These are phyloP conservation scores for Lepidium sativum DNA, from an alignment of 345 rosid genomes.

Conservation along the genomic window DNA sequence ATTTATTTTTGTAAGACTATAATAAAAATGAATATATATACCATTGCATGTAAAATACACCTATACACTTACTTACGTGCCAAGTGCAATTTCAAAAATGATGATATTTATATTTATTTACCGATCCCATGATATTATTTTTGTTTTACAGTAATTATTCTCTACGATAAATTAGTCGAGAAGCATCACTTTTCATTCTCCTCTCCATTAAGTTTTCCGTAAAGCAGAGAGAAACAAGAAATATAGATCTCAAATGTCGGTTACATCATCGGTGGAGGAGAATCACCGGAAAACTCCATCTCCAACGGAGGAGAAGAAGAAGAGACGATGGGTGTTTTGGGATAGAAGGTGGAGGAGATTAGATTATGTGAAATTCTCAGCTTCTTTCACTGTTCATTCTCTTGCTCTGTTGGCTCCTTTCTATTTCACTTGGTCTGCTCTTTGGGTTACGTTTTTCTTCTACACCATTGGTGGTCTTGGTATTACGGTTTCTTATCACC, in stretches of 20 bases:
- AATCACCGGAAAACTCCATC: slow-evolving; percentile 18
- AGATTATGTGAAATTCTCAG: slow-evolving; percentile 43
- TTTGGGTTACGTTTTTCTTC: slow-evolving; percentile 52
- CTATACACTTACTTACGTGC: slow-evolving; percentile 20
- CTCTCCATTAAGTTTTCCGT: neutral
- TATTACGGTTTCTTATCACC: slow-evolving; percentile 66
- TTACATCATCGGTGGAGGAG: slow-evolving; percentile 27
- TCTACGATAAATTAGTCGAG: slow-evolving; percentile 13
- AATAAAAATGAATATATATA: neutral
- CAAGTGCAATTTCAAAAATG: slow-evolving; percentile 15
- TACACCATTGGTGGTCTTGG: slow-evolving; percentile 63
- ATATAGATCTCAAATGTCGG: slow-evolving; percentile 12
- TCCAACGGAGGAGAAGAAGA: slow-evolving; percentile 28
- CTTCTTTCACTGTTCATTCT: slow-evolving; percentile 50
- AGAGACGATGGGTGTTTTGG: slow-evolving; percentile 34
- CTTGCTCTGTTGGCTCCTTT: slow-evolving; percentile 67
- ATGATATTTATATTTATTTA: slow-evolving; percentile 17
- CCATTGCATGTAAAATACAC: slow-evolving; percentile 15
- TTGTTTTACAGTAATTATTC: neutral
- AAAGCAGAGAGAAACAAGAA: neutral
- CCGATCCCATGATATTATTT: slow-evolving; percentile 11
- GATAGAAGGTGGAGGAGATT: slow-evolving; percentile 51
- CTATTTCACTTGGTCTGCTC: slow-evolving; percentile 62
- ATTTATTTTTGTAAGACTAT: neutral
- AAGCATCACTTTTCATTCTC: slow-evolving; percentile 1